Conservation (phyloP, 2,329 filamentous ascomycete species). For the Setomelanomma holmii region DNA sequence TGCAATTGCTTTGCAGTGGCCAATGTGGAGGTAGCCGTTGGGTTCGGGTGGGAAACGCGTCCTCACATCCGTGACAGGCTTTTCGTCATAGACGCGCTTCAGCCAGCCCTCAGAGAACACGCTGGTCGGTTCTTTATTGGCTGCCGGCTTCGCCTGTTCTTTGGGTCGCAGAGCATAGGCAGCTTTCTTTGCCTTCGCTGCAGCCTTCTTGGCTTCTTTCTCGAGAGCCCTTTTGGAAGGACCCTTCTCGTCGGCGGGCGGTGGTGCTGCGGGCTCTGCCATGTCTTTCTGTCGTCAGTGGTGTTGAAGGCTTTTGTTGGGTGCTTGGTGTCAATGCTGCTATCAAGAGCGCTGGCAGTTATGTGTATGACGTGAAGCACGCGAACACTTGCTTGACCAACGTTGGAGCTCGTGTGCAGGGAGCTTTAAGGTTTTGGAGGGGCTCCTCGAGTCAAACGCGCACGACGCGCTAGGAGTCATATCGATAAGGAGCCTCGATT, state of each 20-base stretch:
- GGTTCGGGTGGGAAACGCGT: conserved; percentile 67
- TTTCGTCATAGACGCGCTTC: conserved; percentile 58
- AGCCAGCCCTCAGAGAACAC: conserved; percentile 60
- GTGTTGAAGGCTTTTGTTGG: no score
- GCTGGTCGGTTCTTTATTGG: conserved; percentile 39
- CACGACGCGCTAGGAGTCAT: conserved; percentile 14
- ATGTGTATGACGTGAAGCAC: no score
- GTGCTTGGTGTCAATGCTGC: not conserved
- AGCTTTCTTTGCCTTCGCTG: conserved; percentile 53
- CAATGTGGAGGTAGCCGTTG: conserved; percentile 92
- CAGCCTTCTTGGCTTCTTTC: conserved; percentile 59
- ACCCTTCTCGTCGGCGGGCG: conserved; percentile 41
- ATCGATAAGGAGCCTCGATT: conserved; percentile 18
- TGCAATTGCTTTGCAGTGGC: conserved; percentile 93
- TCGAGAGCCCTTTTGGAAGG: conserved; percentile 58
- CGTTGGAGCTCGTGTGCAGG: not conserved
- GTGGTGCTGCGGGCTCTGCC: conserved; percentile 31
- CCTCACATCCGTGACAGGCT: conserved; percentile 54
- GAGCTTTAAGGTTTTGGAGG: conserved; percentile 18
- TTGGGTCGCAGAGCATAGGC: conserved; percentile 52
- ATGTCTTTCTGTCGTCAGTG: conserved; percentile 21
- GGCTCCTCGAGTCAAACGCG: conserved; percentile 27
- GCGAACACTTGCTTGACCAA: no score
- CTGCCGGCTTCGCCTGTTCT: conserved; percentile 40
- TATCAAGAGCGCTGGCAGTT: no score